phyloP scores from a whole-genome alignment of 2,329 filamentous ascomycete species.

The Cladosporium sp. region DNA sequence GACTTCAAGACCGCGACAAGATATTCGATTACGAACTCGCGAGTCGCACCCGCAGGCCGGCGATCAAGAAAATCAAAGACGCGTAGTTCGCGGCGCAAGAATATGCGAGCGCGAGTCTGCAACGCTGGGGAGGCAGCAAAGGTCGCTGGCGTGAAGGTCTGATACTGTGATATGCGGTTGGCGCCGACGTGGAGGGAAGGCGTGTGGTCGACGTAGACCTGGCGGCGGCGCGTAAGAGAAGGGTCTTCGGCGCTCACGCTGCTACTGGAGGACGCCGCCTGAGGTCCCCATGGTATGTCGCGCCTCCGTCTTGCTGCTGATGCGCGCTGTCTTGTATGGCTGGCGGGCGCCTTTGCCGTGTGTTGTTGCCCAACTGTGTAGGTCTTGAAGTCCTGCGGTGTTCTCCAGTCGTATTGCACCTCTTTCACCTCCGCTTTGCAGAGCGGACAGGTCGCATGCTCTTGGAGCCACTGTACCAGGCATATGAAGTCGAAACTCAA shows the following conservation, averaged over 20 bases:
- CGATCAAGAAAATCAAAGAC: conserved; percentile 71
- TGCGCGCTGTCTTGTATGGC: not conserved
- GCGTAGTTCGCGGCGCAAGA: conserved; percentile 78
- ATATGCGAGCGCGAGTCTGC: conserved; percentile 73
- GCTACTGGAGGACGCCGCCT: not conserved
- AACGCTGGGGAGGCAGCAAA: conserved; percentile 67
- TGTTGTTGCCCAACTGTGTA: conserved; percentile 49
- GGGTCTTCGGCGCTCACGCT: conserved; percentile 22
- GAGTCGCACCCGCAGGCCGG: conserved; percentile 20
- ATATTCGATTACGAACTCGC: conserved; percentile 82
- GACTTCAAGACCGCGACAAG: conserved; percentile 80
- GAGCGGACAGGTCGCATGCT: conserved; percentile 72
- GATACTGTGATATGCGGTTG: conserved; percentile 75
- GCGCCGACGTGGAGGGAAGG: conserved; percentile 82
- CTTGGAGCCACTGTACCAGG: conserved; percentile 76
- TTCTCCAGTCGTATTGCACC: conserved; percentile 65
- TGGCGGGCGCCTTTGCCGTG: not conserved
- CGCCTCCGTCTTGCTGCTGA: not conserved
- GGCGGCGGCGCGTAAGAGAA: conserved; percentile 62
- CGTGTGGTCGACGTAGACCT: conserved; percentile 70
- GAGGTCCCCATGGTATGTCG: conserved; percentile 5
- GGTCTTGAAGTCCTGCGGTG: conserved; percentile 56
- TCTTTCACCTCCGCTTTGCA: conserved; percentile 60
- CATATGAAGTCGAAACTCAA: conserved; percentile 82
- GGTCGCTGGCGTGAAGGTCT: conserved; percentile 67